Conservation (phyloP, 225 moss, liverwort and hornwort species). For the Straminergon stramineum region DNA sequence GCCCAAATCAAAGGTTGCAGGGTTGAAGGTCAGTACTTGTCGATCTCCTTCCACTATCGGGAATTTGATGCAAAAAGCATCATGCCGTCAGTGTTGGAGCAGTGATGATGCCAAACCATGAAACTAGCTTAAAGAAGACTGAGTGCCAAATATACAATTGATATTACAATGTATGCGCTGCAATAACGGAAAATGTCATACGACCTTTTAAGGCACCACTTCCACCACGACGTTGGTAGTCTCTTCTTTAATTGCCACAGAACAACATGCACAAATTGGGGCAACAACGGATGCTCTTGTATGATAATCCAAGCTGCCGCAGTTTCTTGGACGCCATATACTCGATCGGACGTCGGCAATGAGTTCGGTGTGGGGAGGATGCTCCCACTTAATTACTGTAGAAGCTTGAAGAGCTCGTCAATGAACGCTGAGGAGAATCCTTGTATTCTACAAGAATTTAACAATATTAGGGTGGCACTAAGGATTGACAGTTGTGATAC, state of each 20-base stretch:
- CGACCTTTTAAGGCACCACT: not conserved
- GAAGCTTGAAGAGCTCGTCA: not conserved
- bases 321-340: not conserved
- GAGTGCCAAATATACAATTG: not conserved
- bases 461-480: not conserved
- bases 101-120: not conserved
- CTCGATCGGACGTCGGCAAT: not conserved
- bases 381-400: not conserved
- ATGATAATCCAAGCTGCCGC: not conserved
- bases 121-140: not conserved
- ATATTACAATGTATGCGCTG: too few relatives aligned
- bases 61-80: not conserved
- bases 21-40: not conserved
- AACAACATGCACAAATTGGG: not conserved
- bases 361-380: not conserved
- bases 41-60: not conserved
- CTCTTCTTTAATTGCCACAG: not conserved
- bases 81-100: not conserved
- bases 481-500: not conserved
- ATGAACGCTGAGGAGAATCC: not conserved
- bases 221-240: not conserved
- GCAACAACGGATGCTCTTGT: not conserved
- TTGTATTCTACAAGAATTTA: not conserved
- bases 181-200: not conserved
- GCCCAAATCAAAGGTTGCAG: not conserved